Base-by-base conservation (phyloP, 768 basidiomycete genomes). In the Panellus pusillus region DNA sequence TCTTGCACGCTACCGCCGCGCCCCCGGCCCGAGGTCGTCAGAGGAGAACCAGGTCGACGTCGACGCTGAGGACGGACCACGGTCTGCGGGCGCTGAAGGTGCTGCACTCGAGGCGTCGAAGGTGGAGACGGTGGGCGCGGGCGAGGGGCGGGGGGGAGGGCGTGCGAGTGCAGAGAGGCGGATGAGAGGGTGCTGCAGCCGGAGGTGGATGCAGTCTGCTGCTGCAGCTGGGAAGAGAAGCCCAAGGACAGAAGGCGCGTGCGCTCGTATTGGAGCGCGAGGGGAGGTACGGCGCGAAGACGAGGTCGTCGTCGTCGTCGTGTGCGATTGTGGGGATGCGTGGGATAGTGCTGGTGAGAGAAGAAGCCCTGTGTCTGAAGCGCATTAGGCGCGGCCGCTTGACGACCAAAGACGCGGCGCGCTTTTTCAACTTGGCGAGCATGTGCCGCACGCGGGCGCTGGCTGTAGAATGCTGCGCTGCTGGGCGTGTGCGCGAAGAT, bases 21-120 rank as follows among this genome's bases (percentile, higher is more conserved):
- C n/a, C n/a, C n/a, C n/a, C n/a, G n/a, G n/a, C n/a, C n/a, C n/a
- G n/a, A n/a, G n/a, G n/a, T n/a, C 61, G 17, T 32, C 9, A 9
- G n/a, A 24, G 6, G 24, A 24, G 24, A 39, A 24, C n/a, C 45
- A 52, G 19, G 31, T 43, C 46, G 6, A 58, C 56, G 9, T 62
- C 59, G 49, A 57, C 55, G 2, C 61, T 62, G 44, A 40, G 62
- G 15, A 61, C 53, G 29, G 59, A 61, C 61, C 55, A 52, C 32
- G 44, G 49, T 1, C 49, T 29, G 17, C 19, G 15, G 36, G 18
- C 28, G 39, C 45, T 19, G 29, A 17, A 35, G 14, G 46, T 20
- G 46, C 32, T 32, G 32, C 32, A 47, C 9, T 15, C 41, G 28
- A 44, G 3, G 39, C 29, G 3, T 44, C 38, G 19, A 36, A 47